These are phyloP conservation scores for Phtheirospermum japonicum DNA, from an alignment of 257 asterid genomes.

Conservation along the genomic window DNA sequence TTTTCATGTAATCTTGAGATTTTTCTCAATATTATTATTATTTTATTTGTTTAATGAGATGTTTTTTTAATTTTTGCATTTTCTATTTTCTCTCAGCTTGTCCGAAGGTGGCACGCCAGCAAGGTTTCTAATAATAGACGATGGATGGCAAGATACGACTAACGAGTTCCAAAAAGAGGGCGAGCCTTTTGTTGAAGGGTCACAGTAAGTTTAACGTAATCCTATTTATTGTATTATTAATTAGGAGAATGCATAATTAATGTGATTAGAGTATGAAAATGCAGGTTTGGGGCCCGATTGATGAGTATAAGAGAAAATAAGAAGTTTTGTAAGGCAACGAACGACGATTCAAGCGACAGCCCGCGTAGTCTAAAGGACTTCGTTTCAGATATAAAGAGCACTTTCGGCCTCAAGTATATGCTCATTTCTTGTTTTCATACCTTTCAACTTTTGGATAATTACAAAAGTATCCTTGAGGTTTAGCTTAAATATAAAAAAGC, in stretches of 20 bases:
- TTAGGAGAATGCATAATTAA: neutral
- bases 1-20: neutral
- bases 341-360: conserved; percentile 33
- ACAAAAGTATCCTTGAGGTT: neutral
- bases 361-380: conserved; percentile 45
- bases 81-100: conserved; percentile 29
- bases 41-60: too few species aligned
- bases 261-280: conserved; percentile 13
- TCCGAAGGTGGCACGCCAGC: conserved; percentile 52
- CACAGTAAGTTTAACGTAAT: conserved; percentile 35
- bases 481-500: neutral
- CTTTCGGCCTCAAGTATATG: conserved; percentile 40
- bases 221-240: conserved; percentile 7
- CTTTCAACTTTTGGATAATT: neutral
- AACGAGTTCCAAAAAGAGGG: conserved; percentile 46
- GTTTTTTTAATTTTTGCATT: neutral
- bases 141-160: conserved; percentile 51
- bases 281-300: conserved; percentile 59
- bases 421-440: neutral
- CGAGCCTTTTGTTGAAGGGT: conserved; percentile 43
- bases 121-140: conserved; percentile 43
- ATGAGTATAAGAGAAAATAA: conserved; percentile 51
- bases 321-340: conserved; percentile 39
- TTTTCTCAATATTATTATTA: too few species aligned
- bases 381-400: conserved; percentile 40